phyloP scores from a whole-genome alignment of 2,329 filamentous ascomycete genomes.

The Epichloe sp. region DNA sequence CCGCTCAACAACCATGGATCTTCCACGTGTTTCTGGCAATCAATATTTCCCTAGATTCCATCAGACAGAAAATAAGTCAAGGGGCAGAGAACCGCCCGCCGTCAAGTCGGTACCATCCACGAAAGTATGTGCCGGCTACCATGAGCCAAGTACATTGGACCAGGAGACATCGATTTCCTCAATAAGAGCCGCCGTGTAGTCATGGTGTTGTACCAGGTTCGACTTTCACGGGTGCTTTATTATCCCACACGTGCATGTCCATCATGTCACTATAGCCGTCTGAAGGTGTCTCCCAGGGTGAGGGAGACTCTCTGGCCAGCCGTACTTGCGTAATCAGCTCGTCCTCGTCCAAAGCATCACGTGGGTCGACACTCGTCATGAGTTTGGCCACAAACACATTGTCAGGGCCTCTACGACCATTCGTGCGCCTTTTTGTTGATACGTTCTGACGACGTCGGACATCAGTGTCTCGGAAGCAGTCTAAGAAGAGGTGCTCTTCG shows the following conservation, averaged over 20 bases:
- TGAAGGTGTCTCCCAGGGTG: constrained; percentile 15
- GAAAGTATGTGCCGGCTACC: background rate
- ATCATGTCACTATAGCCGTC: constrained; percentile 15
- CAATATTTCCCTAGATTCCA: too few relatives aligned
- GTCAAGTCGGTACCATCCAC: background rate
- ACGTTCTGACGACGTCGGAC: constrained; percentile 29
- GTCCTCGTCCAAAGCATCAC: constrained; percentile 21
- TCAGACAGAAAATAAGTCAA: too few relatives aligned
- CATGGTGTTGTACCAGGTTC: constrained; percentile 10
- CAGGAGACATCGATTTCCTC: background rate
- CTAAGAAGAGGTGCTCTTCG: constrained; percentile 26
- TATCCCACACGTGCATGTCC: constrained; percentile 17
- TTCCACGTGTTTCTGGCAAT: background rate
- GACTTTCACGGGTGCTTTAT: constrained; percentile 16
- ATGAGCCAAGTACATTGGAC: background rate
- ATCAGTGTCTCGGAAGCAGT: constrained; percentile 23
- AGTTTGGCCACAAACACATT: constrained; percentile 28
- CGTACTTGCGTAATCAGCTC: constrained; percentile 23
- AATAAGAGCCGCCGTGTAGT: background rate
- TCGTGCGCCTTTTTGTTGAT: constrained; percentile 16
- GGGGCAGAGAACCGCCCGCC: too few relatives aligned
- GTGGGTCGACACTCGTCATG: constrained; percentile 22
- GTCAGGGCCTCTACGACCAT: constrained; percentile 10
- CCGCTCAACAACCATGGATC: background rate
- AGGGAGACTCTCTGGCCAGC: constrained; percentile 4